Percentiles rank a stretch among this genome's conserved stretches.
These are phyloP conservation scores for Penicillium cosmopolitanum DNA, from an alignment of 495 filamentous ascomycete species.

Conservation along the genomic window DNA sequence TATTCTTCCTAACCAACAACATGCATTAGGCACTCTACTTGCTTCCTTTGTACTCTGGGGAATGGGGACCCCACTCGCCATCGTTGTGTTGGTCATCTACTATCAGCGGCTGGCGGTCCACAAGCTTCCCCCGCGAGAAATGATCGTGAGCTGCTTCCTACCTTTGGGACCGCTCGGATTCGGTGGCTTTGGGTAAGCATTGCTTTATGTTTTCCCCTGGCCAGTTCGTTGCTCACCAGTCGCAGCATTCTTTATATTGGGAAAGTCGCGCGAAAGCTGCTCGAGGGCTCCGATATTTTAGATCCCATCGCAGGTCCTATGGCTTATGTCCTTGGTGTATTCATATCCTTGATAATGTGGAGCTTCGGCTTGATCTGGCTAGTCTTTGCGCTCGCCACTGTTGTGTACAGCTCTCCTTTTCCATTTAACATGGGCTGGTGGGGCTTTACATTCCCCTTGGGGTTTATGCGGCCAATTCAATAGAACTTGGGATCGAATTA, in stretches of 20 bases:
- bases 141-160: conserved; percentile 51
- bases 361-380: conserved; percentile 55
- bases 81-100: conserved; percentile 49
- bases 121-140: conserved; percentile 48
- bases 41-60: conserved; percentile 51
- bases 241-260: conserved; percentile 46
- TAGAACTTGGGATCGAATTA: conserved; percentile 48
- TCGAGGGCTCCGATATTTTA: conserved; percentile 29
- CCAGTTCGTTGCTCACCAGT: conserved; percentile 2
- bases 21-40: conserved; percentile 45
- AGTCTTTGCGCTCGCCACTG: conserved; percentile 48
- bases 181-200: conserved; percentile 44
- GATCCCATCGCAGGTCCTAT: conserved; percentile 39
- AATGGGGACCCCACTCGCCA: conserved; percentile 46
- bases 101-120: conserved; percentile 51
- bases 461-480: conserved; percentile 55
- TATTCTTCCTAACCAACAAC: conserved; percentile 27
- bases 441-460: conserved; percentile 62
- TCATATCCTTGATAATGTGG: conserved; percentile 51
- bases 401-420: conserved; percentile 43
- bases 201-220: neutral
- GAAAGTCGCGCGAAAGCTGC: conserved; percentile 38
- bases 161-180: conserved; percentile 53
- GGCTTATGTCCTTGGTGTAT: conserved; percentile 44
- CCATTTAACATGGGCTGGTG: conserved; percentile 69